Evolutionary conservation across 176 grass and related monocot genomes (phyloP).

Genomic region (Triticum monococcum): DNA sequence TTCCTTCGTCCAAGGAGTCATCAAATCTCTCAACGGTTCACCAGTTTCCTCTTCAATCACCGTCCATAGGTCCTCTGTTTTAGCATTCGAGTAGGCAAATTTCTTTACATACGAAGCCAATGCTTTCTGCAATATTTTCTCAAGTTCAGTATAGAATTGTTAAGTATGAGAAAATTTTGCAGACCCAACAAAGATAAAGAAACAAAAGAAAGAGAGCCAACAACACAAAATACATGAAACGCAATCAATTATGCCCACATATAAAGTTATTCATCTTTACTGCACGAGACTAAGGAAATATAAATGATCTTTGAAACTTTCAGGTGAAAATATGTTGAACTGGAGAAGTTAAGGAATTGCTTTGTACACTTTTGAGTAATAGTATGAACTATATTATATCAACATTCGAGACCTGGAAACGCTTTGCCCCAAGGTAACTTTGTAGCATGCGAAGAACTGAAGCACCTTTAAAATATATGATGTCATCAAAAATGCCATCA

Average conservation of each 20-base stretch:
- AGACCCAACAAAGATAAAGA: no score
- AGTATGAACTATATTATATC: neutral
- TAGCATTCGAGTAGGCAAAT: slow-evolving; percentile 81
- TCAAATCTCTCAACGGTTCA: slow-evolving; percentile 67
- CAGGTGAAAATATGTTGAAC: no score
- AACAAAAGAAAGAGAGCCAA: neutral
- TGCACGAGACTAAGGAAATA: neutral
- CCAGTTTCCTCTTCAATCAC: slow-evolving; percentile 76
- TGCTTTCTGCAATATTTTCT: slow-evolving; percentile 41
- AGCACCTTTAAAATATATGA: slow-evolving; percentile 71
- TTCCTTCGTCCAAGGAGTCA: slow-evolving; percentile 84
- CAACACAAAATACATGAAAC: neutral
- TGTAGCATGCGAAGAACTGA: slow-evolving; percentile 75
- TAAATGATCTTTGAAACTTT: neutral
- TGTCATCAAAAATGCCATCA: slow-evolving; percentile 59
- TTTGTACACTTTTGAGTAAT: neutral
- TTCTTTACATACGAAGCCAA: slow-evolving; percentile 73
- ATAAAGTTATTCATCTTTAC: neutral
- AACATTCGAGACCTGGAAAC: slow-evolving; percentile 61
- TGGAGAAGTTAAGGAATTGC: no score
- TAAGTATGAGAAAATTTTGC: neutral
- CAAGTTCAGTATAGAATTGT: slow-evolving; percentile 9
- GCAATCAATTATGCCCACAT: neutral
- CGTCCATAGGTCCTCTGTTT: slow-evolving; percentile 82
- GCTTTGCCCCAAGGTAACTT: slow-evolving; percentile 63